Base-by-base conservation (phyloP, 106 monocot species). In the Narthecium ossifragum region DNA sequence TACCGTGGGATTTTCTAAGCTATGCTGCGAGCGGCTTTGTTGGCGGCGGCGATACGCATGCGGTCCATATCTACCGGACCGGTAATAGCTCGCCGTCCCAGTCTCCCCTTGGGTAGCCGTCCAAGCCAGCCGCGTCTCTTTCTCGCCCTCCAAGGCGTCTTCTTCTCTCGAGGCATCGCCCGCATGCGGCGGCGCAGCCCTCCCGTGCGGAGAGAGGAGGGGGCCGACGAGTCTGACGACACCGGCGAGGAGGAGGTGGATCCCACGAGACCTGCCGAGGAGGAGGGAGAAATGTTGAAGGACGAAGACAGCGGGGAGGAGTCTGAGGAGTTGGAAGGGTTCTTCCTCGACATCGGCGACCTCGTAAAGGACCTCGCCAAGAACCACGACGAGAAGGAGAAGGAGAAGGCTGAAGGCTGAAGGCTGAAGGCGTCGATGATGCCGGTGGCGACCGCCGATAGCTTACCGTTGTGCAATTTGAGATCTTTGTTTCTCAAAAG, bases 281-380 rank as follows among this genome's bases (percentile, higher is more conserved):
- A 1, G 17, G 47, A 47, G 6, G 47, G 18, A n/a, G 47, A n/a
- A n/a, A n/a, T n/a, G n/a, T n/a, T n/a, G n/a, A n/a, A n/a, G n/a
- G n/a, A n/a, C n/a, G n/a, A n/a, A n/a, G n/a, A n/a, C n/a, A n/a
- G n/a, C n/a, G n/a, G 47, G 13, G 47, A 1, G 47, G 47, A 47
- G 18, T 47, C 47, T 6, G 47, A 47, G 47, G 47, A 47, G 47
- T 47, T 14, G 47, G 47, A 47, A 47, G 47, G 47, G 47, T 47
- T 47, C 20, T 14, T 47, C 2, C 47, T 47, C n/a, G 47, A 47
- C 20, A 17, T 47, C 2, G 47, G 47, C 20, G 47, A 11, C n/a
- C n/a, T n/a, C n/a, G n/a, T n/a, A n/a, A n/a, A n/a, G n/a, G n/a
- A n/a, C 2, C 47, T 47, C n/a, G 47, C 13, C 20, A 17, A 17